phyloP scores from a whole-genome alignment of 1,284 basidiomycete species.

The Ustilago bromivora region DNA sequence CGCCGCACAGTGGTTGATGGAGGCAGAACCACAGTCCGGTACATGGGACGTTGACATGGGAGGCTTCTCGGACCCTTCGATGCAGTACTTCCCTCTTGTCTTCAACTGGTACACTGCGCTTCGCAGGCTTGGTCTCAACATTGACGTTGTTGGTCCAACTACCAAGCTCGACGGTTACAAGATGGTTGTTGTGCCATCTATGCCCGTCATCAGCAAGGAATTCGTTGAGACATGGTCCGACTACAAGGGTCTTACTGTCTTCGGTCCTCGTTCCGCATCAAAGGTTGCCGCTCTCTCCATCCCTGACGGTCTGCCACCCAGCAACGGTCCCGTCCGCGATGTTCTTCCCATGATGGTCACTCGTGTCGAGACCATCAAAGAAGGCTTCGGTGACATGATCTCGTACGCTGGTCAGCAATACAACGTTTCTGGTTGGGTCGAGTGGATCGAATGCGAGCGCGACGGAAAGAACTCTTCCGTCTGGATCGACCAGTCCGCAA shows the following conservation, averaged over 20 bases:
- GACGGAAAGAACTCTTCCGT: constrained; percentile 39
- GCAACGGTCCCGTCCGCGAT: constrained; percentile 38
- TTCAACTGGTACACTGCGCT: constrained; percentile 50
- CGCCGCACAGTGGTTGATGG: constrained; percentile 40
- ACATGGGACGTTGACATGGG: constrained; percentile 32
- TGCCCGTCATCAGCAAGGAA: constrained; percentile 44
- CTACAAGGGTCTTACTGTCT: constrained; percentile 43
- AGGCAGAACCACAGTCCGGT: constrained; percentile 51
- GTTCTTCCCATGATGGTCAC: constrained; percentile 48
- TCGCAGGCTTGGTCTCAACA: constrained; percentile 49
- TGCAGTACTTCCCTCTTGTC: constrained; percentile 48
- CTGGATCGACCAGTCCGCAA: constrained; percentile 22
- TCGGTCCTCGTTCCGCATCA: constrained; percentile 48
- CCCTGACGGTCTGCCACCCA: constrained; percentile 48
- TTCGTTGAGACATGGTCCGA: constrained; percentile 34
- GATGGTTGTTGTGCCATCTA: constrained; percentile 50
- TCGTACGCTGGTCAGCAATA: constrained; percentile 40
- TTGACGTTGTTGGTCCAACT: constrained; percentile 47
- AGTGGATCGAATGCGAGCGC: constrained; percentile 55
- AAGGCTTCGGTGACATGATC: constrained; percentile 44
- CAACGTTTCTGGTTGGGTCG: constrained; percentile 49
- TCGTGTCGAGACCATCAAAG: constrained; percentile 47
- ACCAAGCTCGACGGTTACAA: constrained; percentile 42
- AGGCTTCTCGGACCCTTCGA: constrained; percentile 40
- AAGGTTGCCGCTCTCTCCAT: constrained; percentile 51